Percentiles rank a stretch among this genome's conserved stretches.
Evolutionary conservation across 805 yeast species (phyloP).

Genomic region (Saturnispora ahearnii): DNA sequence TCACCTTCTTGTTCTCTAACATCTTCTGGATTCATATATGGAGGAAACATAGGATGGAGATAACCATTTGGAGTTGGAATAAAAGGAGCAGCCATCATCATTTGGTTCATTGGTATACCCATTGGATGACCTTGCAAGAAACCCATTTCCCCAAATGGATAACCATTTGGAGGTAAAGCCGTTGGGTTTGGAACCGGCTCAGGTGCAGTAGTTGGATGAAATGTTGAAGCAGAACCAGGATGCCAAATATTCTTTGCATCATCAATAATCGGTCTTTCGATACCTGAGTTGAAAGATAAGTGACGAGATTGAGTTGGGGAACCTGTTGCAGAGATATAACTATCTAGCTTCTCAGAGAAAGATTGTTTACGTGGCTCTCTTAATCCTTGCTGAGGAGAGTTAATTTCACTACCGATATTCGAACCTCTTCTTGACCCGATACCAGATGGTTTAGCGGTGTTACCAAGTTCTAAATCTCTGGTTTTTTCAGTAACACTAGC

Average conservation of each 20-base stretch:
- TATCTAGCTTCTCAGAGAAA: constrained; percentile 56
- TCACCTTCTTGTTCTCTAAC: background rate
- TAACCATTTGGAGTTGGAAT: constrained; percentile 27
- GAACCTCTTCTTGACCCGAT: constrained; percentile 46
- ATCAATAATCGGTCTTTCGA: constrained; percentile 26
- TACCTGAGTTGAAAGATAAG: constrained; percentile 24
- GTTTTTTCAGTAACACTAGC: constrained; percentile 62
- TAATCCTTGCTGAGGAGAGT: constrained; percentile 23
- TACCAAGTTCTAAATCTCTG: constrained; percentile 43
- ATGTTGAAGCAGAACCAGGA: constrained; percentile 54
- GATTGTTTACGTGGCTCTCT: constrained; percentile 36
- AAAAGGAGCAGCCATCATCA: constrained; percentile 26
- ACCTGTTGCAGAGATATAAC: constrained; percentile 30
- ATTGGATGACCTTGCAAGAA: constrained; percentile 11
- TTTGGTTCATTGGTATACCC: constrained; percentile 16
- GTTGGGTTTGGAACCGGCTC: constrained; percentile 7
- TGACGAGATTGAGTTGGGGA: constrained; percentile 25
- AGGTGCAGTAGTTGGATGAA: constrained; percentile 35
- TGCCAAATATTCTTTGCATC: constrained; percentile 44
- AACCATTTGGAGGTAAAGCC: background rate
- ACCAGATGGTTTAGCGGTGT: constrained; percentile 20
- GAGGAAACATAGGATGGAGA: constrained; percentile 26
- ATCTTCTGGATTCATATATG: constrained; percentile 24
- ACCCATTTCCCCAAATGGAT: constrained; percentile 9
- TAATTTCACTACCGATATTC: constrained; percentile 28